Evolutionary conservation across 805 yeast species (phyloP).

Genomic region (Limtongia smithiae): DNA sequence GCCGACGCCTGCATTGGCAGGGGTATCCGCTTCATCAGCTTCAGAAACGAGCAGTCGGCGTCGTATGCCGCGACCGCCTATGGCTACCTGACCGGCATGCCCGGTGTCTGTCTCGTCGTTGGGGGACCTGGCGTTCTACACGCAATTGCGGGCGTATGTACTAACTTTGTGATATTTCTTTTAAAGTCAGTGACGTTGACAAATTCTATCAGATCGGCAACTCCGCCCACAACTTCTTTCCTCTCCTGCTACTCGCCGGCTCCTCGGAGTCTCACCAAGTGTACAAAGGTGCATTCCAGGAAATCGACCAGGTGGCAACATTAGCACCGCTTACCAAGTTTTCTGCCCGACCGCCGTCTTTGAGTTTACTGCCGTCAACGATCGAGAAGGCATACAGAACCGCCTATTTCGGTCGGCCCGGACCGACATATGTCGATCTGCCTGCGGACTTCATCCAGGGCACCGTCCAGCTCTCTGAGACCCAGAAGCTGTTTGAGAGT

Average conservation of each 20-base stretch:
- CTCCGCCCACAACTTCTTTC: slow-evolving; percentile 60
- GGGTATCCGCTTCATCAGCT: slow-evolving; percentile 56
- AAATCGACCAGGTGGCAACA: slow-evolving; percentile 58
- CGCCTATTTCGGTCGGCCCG: slow-evolving; percentile 52
- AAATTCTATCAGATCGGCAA: slow-evolving; percentile 44
- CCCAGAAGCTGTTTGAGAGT: slow-evolving; percentile 3
- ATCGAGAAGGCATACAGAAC: slow-evolving; percentile 48
- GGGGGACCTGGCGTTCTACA: slow-evolving; percentile 76
- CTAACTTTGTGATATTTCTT: no score
- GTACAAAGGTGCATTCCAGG: slow-evolving; percentile 66
- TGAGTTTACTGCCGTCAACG: slow-evolving; percentile 40
- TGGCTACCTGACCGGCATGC: slow-evolving; percentile 60
- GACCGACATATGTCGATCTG: slow-evolving; percentile 59
- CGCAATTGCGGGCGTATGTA: slow-evolving; percentile 52
- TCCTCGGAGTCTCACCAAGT: slow-evolving; percentile 49
- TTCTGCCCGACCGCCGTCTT: slow-evolving; percentile 44
- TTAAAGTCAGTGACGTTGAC: not conserved
- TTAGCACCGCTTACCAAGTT: slow-evolving; percentile 51
- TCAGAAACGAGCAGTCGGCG: slow-evolving; percentile 71
- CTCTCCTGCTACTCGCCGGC: slow-evolving; percentile 63
- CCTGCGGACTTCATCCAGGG: slow-evolving; percentile 59
- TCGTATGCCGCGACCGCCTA: slow-evolving; percentile 72
- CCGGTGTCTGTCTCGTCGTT: slow-evolving; percentile 66
- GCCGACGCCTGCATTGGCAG: slow-evolving; percentile 56
- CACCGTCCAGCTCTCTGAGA: slow-evolving; percentile 10